phyloP scores from a whole-genome alignment of 805 yeast species.

The Metschnikowia lunata region DNA sequence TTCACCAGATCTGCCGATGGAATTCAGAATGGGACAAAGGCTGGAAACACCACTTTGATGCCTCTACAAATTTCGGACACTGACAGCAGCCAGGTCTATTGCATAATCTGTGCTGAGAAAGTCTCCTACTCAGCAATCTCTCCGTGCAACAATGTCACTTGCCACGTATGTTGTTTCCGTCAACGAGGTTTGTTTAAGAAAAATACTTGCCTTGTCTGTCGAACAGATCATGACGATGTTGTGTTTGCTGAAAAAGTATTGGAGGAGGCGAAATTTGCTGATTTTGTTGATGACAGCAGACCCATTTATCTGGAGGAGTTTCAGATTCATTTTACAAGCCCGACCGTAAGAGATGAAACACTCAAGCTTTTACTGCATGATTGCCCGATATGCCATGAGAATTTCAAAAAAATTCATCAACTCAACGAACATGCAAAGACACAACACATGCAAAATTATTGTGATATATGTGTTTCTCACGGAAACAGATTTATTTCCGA shows the following conservation, averaged over 20 bases:
- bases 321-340: constrained; percentile 58
- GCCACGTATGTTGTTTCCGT: constrained; percentile 78
- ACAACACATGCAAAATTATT: constrained; percentile 60
- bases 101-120: constrained; percentile 82
- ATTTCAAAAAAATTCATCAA: constrained; percentile 48
- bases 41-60: not conserved
- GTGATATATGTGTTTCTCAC: constrained; percentile 73
- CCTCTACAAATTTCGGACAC: not conserved
- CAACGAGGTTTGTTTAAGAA: constrained; percentile 77
- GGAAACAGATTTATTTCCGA: constrained; percentile 78
- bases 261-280: constrained; percentile 30
- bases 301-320: constrained; percentile 39
- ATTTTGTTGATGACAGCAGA: constrained; percentile 30
- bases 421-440: constrained; percentile 61
- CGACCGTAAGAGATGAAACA: constrained; percentile 45
- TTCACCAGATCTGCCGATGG: too few relatives aligned
- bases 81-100: constrained; percentile 39
- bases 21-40: too few relatives aligned
- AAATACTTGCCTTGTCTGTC: constrained; percentile 75
- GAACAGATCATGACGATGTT: constrained; percentile 59
- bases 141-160: constrained; percentile 80
- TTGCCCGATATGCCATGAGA: constrained; percentile 51
- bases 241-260: constrained; percentile 51
- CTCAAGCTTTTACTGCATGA: constrained; percentile 46
- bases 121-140: constrained; percentile 63